phyloP scores from a whole-genome alignment of 176 grass and related monocot species.

The Rhynchospora tenuis region DNA sequence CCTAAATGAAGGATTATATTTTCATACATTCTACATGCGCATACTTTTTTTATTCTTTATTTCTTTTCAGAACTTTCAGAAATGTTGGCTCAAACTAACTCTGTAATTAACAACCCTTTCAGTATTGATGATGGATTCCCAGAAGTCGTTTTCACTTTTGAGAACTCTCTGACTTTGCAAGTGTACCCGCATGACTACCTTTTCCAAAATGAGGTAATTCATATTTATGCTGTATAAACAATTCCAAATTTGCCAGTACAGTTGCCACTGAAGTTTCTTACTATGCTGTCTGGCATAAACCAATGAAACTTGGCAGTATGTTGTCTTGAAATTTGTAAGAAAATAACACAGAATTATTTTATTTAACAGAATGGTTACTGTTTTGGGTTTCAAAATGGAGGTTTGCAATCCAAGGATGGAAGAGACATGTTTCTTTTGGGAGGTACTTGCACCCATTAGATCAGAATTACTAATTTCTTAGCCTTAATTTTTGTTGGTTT shows the following conservation, averaged over 20 bases:
- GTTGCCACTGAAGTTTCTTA: not conserved
- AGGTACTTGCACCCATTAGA: conserved; percentile 42
- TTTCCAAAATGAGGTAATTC: conserved; percentile 74
- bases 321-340: not conserved
- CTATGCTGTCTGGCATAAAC: not conserved
- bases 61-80: not conserved
- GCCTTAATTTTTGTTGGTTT: not conserved
- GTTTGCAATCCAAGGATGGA: conserved; percentile 79
- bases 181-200: conserved; percentile 96
- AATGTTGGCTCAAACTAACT: conserved; percentile 12
- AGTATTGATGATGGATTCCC: conserved; percentile 88
- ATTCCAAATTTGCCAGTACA: not conserved
- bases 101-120: conserved; percentile 22
- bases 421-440: conserved; percentile 94
- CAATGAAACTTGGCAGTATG: not conserved
- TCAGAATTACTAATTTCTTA: conserved; percentile 6
- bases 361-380: conserved; percentile 39
- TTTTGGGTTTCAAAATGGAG: conserved; percentile 79
- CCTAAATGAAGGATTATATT: conserved; percentile 12
- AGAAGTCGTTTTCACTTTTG: conserved; percentile 63
- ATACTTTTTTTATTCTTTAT: not conserved
- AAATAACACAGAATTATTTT: conserved; percentile 38
- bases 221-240: not conserved
- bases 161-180: conserved; percentile 53
- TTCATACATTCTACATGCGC: not conserved